Conservation (phyloP, 768 basidiomycete species). For the Astraeus odoratus region DNA sequence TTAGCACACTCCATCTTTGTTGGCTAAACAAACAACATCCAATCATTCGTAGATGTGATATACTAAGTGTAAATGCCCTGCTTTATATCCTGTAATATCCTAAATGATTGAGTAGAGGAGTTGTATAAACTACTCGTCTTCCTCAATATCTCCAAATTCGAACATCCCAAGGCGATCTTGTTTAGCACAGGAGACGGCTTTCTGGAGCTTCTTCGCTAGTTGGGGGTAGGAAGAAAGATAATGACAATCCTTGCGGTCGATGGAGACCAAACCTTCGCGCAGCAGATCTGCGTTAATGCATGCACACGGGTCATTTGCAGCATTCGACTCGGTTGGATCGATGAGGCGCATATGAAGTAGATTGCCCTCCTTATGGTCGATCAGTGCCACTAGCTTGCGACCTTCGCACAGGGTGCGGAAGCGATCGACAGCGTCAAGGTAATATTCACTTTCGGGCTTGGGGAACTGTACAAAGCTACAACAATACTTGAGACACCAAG, state of each 20-base stretch:
- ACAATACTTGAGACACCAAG: constrained; percentile 3
- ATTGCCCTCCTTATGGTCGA: constrained; percentile 77
- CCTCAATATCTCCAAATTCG: constrained; percentile 87
- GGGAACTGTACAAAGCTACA: constrained; percentile 81
- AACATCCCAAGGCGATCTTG: constrained; percentile 76
- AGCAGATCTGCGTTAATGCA: constrained; percentile 88
- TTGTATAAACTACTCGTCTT: constrained; percentile 68
- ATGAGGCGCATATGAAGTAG: constrained; percentile 87
- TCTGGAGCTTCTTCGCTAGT: constrained; percentile 58
- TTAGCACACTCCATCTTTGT: no score
- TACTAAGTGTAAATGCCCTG: no score
- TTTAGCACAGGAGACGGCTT: constrained; percentile 58
- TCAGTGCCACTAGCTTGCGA: constrained; percentile 94
- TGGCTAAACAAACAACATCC: no score
- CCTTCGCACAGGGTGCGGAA: constrained; percentile 85
- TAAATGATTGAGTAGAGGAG: no score
- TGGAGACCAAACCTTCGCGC: constrained; percentile 75
- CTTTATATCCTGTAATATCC: no score
- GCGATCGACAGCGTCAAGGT: constrained; percentile 74
- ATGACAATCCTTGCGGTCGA: constrained; percentile 72
- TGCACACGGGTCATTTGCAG: constrained; percentile 59
- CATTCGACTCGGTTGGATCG: constrained; percentile 71
- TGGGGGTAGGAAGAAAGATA: constrained; percentile 68
- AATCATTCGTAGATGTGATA: no score
- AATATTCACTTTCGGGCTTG: constrained; percentile 79